These are phyloP conservation scores for Hanseniaspora jakobsenii DNA, from an alignment of 805 yeast species.

Conservation along the genomic window DNA sequence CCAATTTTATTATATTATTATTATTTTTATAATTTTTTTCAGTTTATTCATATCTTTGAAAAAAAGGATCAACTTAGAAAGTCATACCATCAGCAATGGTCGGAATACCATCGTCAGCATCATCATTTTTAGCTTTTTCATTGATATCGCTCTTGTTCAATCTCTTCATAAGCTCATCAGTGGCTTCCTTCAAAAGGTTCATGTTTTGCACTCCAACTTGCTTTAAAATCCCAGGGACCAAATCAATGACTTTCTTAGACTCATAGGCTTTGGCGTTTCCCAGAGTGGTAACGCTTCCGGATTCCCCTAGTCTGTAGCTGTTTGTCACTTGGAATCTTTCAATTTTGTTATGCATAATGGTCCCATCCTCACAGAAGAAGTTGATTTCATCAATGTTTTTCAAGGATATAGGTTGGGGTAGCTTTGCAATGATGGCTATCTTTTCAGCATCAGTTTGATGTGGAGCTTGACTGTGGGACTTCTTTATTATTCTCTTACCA, in stretches of 20 bases:
- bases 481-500: conserved; percentile 62
- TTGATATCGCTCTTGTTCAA: no score
- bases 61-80: conserved; percentile 60
- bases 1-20: neutral
- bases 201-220: conserved; percentile 47
- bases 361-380: conserved; percentile 94
- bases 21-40: conserved; percentile 23
- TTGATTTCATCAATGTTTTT: conserved; percentile 85
- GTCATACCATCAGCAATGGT: conserved; percentile 65
- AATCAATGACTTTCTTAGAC: conserved; percentile 81
- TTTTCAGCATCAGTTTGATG: conserved; percentile 36
- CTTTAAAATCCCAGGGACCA: conserved; percentile 87
- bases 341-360: conserved; percentile 87
- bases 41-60: no score
- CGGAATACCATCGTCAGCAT: conserved; percentile 28
- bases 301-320: conserved; percentile 7
- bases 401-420: neutral
- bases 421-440: neutral
- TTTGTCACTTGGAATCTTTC: conserved; percentile 81
- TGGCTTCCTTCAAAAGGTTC: conserved; percentile 43
- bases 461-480: conserved; percentile 37
- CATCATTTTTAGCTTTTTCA: conserved; percentile 18
- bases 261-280: conserved; percentile 88
- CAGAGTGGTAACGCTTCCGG: conserved; percentile 62
- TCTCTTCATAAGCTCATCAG: conserved; percentile 39